Evolutionary conservation across 2,329 filamentous ascomycete genomes (phyloP), one percentile per base, ranked within the genome.

Genomic region (Verticillium albo-atrum): DNA sequence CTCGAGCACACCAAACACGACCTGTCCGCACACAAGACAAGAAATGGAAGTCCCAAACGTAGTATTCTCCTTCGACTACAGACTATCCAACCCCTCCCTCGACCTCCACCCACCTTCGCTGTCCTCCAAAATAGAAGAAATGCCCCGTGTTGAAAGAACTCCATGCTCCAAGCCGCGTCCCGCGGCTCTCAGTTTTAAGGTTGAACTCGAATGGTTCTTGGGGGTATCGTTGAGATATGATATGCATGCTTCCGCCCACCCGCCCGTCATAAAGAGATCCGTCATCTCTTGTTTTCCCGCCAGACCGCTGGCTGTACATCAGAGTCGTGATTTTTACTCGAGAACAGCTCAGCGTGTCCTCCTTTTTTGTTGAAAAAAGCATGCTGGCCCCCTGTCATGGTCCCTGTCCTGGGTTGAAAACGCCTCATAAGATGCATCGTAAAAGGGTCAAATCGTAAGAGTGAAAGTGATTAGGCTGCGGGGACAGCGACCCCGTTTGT

Each of bases 191-290:
- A 28, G 37, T 30, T 57, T 53, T 27, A 30, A 53, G 25, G 30
- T 57, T 42, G 55, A 57, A 50, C 42, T 52, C 37, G 32, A 50
- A 50, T 55, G 54, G 61, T 63, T 61, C 59, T 55, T 63, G 61
- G 70, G 73, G 73, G 73, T 75, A 75, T 75, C 73, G 73, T 75
- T 75, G 73, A 75, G 73, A 75, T 75, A 68, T 73, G 61, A 71
- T 70, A 66, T 67, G 67, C 67, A 69, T 62, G 63, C 61, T 63
- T 58, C 54, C 64, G 55, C 55, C 58, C 59, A 55, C 53, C 52
- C 56, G 58, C 56, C 58, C 50, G 37, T 50, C 42, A 12, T 50
- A 23, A 50, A 50, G 42, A 50, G 42, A 50, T 50, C 42, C 42
- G 20, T 50, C 42, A 50, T 50, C 42, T 60, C 59, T 62, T 64